Percentiles rank a stretch among this genome's conserved stretches.
Evolutionary conservation across 2,329 filamentous ascomycete genomes (phyloP).

Genomic region (Pseudonectria foliicola): DNA sequence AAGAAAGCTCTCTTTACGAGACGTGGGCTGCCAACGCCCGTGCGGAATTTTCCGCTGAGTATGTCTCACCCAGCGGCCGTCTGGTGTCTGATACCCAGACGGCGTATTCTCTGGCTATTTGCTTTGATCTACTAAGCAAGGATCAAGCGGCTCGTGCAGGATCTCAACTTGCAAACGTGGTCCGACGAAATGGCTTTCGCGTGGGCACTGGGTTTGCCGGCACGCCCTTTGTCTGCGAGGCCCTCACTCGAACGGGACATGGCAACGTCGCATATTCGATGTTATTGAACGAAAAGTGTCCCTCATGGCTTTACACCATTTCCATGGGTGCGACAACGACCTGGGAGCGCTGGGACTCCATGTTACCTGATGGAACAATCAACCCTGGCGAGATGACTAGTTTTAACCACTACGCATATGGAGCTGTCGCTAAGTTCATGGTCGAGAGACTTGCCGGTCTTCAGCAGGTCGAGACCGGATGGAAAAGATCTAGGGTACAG

Average conservation of each 20-base stretch:
- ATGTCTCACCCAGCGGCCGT: conserved; percentile 12
- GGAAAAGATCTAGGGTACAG: conserved; percentile 18
- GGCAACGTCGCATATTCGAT: conserved; percentile 35
- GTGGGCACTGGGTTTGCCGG: conserved; percentile 37
- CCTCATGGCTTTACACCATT: conserved; percentile 42
- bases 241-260: conserved; percentile 22
- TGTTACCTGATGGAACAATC: conserved; percentile 34
- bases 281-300: conserved; percentile 35
- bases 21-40: conserved; percentile 17
- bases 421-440: conserved; percentile 39
- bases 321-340: conserved; percentile 39
- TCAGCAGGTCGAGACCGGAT: conserved; percentile 29
- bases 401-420: conserved; percentile 43
- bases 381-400: conserved; percentile 42
- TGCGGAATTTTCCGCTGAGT: conserved; percentile 10
- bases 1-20: conserved; percentile 6
- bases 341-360: conserved; percentile 44
- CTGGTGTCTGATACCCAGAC: conserved; percentile 32
- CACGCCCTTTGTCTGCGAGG: conserved; percentile 30
- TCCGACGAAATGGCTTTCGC: conserved; percentile 25
- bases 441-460: conserved; percentile 35
- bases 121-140: conserved; percentile 26
- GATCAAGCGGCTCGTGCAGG: conserved; percentile 20
- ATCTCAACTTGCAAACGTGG: conserved; percentile 22
- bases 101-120: conserved; percentile 27